Conservation (phyloP, 106 monocot genomes). For the Gastrodia elata region DNA sequence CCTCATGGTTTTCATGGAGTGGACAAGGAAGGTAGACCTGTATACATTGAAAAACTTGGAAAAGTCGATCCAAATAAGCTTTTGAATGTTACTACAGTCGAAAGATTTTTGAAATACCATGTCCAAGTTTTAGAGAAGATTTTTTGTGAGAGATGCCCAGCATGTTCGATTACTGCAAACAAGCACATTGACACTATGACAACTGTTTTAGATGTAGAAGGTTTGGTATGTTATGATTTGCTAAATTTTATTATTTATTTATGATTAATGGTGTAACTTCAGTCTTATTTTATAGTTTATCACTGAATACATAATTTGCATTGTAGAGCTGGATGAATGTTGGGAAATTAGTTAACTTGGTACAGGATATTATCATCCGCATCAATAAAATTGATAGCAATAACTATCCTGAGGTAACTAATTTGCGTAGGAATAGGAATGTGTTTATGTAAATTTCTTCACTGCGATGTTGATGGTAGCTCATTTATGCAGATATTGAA, state of each 20-base stretch:
- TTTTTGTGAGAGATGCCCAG: conserved; percentile 58
- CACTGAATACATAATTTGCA: neutral
- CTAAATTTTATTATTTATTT: neutral
- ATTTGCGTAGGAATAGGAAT: neutral
- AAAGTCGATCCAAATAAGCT: conserved; percentile 66
- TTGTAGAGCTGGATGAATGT: conserved; percentile 43
- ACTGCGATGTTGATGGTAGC: conserved; percentile 16
- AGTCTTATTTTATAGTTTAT: neutral
- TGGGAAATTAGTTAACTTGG: conserved; percentile 44
- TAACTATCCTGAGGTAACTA: conserved; percentile 46
- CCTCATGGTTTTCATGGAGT: conserved; percentile 89
- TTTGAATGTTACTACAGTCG: conserved; percentile 64
- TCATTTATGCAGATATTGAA: conserved; percentile 51
- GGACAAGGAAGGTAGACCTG: conserved; percentile 74
- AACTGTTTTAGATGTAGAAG: conserved; percentile 68
- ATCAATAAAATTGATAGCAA: conserved; percentile 47
- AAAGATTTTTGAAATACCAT: conserved; percentile 76
- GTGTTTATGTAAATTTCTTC: conserved; percentile 5
- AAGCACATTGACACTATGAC: conserved; percentile 56
- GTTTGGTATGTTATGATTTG: conserved; percentile 34
- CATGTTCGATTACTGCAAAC: conserved; percentile 58
- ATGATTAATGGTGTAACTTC: conserved; percentile 1
- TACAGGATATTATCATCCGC: conserved; percentile 29
- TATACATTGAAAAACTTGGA: conserved; percentile 84
- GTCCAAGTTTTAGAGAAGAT: conserved; percentile 67